phyloP scores from a whole-genome alignment of 495 filamentous ascomycete species.

The Pyrenopolyporus hunteri region DNA sequence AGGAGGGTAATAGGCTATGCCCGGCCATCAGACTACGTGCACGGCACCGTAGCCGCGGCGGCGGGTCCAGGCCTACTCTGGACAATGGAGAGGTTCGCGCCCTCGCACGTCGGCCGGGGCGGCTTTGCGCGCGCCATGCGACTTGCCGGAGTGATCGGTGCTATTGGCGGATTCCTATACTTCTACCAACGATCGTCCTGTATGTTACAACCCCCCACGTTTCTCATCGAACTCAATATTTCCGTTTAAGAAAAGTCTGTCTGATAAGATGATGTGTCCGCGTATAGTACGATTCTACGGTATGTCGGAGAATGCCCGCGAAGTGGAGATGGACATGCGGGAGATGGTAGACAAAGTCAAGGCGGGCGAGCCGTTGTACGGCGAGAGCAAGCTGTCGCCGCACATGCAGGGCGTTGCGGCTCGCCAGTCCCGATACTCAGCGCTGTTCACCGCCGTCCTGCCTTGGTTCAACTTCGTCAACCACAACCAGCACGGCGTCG shows the following conservation, averaged over 20 bases:
- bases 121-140: constrained; percentile 85
- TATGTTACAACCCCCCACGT: constrained; percentile 47
- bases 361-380: constrained; percentile 88
- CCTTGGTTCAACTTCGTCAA: constrained; percentile 99
- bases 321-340: constrained; percentile 93
- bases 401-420: constrained; percentile 94
- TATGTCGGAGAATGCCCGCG: constrained; percentile 85
- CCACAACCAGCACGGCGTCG: constrained; percentile 94
- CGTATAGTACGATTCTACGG: constrained; percentile 86
- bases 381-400: constrained; percentile 72
- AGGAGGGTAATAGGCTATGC: constrained; percentile 87
- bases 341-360: constrained; percentile 98
- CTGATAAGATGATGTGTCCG: not conserved
- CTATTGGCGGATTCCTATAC: constrained; percentile 76
- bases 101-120: constrained; percentile 78
- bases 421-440: constrained; percentile 88
- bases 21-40: constrained; percentile 77
- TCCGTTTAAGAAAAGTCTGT: not conserved
- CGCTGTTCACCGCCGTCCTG: constrained; percentile 78
- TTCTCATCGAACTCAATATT: too few relatives aligned
- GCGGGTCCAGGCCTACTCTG: constrained; percentile 74
- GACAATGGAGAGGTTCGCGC: constrained; percentile 79
- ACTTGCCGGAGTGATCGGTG: constrained; percentile 70
- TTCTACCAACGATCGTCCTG: constrained; percentile 74
- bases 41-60: constrained; percentile 68